Percentiles rank a stretch among this genome's conserved stretches.
phyloP scores from a whole-genome alignment of 495 filamentous ascomycete genomes.

The Cercophora newfieldiana region DNA sequence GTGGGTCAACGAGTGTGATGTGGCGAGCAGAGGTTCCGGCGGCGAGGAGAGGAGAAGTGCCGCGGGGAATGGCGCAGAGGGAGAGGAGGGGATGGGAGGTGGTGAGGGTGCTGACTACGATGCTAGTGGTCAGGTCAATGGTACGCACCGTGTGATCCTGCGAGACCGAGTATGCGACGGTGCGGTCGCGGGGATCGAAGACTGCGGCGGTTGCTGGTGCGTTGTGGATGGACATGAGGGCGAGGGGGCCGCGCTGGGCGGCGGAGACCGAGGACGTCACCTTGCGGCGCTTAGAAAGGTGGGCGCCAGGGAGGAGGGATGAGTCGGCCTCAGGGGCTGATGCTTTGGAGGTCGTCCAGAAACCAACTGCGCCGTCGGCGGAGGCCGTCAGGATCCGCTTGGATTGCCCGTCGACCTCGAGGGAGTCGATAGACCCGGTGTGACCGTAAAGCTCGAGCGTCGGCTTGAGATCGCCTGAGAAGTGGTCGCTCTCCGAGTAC shows the following conservation, averaged over 20 bases:
- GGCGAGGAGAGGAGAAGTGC: conserved; percentile 60
- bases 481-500: conserved; percentile 66
- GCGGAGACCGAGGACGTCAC: conserved; percentile 61
- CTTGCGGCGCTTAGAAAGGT: conserved; percentile 75
- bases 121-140: conserved; percentile 80
- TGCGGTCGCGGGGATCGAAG: conserved; percentile 81
- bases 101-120: conserved; percentile 73
- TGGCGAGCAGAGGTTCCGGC: conserved; percentile 83
- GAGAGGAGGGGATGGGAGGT: conserved; percentile 80
- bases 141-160: conserved; percentile 89
- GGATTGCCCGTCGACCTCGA: conserved; percentile 74
- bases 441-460: conserved; percentile 87
- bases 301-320: conserved; percentile 61
- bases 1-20: conserved; percentile 87
- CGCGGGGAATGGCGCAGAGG: conserved; percentile 63
- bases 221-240: conserved; percentile 69
- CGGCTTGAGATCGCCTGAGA: conserved; percentile 65
- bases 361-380: conserved; percentile 71
- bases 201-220: conserved; percentile 70
- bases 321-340: conserved; percentile 70
- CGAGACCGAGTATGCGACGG: conserved; percentile 83
- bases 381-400: conserved; percentile 81
- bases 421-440: conserved; percentile 66
- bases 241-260: conserved; percentile 77
- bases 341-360: conserved; percentile 79